Evolutionary conservation across 2,329 filamentous ascomycete genomes (phyloP).

Genomic region (Cladosporium sp.): DNA sequence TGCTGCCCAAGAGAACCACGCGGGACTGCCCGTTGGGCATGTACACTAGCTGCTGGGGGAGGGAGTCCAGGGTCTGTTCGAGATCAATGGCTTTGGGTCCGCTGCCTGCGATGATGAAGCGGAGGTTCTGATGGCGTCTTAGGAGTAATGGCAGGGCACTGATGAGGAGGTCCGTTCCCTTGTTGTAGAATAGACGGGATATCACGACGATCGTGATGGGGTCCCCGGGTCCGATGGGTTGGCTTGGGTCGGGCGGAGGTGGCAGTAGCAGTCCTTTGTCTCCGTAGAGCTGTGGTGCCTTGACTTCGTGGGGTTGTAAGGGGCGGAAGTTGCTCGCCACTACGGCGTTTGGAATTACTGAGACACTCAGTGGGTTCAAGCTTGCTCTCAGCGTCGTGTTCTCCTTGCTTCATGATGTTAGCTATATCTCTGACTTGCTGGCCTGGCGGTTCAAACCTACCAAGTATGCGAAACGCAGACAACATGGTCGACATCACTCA

Average conservation of each 20-base stretch:
- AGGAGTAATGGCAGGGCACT: constrained; percentile 92
- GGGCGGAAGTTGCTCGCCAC: constrained; percentile 95
- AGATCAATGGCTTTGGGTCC: constrained; percentile 96
- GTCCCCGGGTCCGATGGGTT: constrained; percentile 73
- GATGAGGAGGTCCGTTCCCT: constrained; percentile 94
- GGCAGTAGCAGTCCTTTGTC: constrained; percentile 36
- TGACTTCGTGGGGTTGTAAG: constrained; percentile 42
- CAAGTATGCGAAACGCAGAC: constrained; percentile 98
- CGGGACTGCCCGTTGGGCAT: constrained; percentile 69
- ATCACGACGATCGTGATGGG: constrained; percentile 96
- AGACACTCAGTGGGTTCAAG: constrained; percentile 93
- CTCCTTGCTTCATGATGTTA: constrained; percentile 66
- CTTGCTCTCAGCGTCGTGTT: constrained; percentile 95
- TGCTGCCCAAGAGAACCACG: constrained; percentile 84
- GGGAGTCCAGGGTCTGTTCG: constrained; percentile 87
- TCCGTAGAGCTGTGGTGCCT: constrained; percentile 17
- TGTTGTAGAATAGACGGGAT: constrained; percentile 97
- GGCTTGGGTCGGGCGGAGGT: constrained; percentile 52
- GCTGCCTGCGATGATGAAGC: constrained; percentile 93
- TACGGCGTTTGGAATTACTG: constrained; percentile 94
- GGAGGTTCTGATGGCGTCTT: constrained; percentile 82
- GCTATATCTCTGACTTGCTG: too few relatives aligned
- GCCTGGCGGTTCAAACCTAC: constrained; percentile 52
- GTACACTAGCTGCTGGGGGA: constrained; percentile 36
- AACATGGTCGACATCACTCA: constrained; percentile 97